Conservation (phyloP, 1,139 yeast genomes). For the Groenewaldozyma sp. region DNA sequence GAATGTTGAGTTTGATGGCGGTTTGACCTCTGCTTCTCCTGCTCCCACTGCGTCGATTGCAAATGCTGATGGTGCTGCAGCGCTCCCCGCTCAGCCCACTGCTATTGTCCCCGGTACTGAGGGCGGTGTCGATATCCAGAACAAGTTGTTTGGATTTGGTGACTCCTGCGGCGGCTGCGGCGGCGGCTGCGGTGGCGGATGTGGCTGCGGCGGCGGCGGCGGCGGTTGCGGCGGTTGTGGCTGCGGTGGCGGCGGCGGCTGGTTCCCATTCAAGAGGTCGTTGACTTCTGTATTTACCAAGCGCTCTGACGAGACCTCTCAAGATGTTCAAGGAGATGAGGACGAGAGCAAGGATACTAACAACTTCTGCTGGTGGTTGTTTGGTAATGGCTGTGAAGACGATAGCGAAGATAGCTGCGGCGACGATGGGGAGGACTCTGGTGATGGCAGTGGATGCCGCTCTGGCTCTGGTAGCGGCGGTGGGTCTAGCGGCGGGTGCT, state of each 20-base stretch:
- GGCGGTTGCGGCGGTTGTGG: constrained; percentile 2
- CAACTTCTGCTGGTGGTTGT: constrained; percentile 1
- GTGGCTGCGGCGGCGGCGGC: constrained; percentile 4
- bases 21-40: no score
- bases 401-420: constrained; percentile 1
- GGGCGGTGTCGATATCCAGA: no score
- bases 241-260: constrained; percentile 6
- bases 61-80: constrained; percentile 1
- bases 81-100: neutral
- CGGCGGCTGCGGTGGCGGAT: constrained; percentile 1
- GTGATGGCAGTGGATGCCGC: constrained; percentile 6
- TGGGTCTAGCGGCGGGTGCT: constrained; percentile 6
- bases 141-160: constrained; percentile 7
- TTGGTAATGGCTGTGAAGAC: neutral
- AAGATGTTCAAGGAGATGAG: neutral
- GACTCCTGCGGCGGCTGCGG: constrained; percentile 4
- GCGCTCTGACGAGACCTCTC: constrained; percentile 1
- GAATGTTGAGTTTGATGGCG: no score
- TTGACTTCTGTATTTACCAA: neutral
- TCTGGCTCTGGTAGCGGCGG: constrained; percentile 7
- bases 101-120: neutral
- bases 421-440: constrained; percentile 3
- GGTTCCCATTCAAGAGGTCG: constrained; percentile 2
- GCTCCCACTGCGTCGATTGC: neutral
- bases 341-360: constrained; percentile 3